Conservation (phyloP, 179 eudicot genomes). For the Pouteria campechiana region DNA sequence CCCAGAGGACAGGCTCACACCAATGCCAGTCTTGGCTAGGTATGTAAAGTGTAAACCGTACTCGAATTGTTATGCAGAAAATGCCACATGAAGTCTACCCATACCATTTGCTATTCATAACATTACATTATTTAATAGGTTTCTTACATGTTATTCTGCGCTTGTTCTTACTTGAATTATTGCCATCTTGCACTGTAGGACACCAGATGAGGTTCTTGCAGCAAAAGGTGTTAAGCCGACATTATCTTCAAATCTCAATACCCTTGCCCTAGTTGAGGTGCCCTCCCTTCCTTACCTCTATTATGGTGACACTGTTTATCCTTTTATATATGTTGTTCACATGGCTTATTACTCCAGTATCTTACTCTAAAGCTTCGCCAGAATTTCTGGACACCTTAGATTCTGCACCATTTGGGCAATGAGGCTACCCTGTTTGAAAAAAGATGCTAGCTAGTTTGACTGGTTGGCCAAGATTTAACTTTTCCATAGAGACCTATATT, state of each 20-base stretch:
- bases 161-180: neutral
- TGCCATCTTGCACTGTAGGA: conserved; percentile 36
- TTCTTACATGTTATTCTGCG: neutral
- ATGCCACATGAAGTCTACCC: too few species aligned
- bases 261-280: conserved; percentile 95
- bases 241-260: conserved; percentile 85
- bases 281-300: conserved; percentile 1
- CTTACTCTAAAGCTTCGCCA: too few species aligned
- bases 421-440: too few species aligned
- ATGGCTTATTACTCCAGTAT: too few species aligned
- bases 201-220: conserved; percentile 95
- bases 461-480: too few species aligned
- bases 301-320: neutral
- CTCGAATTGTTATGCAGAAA: neutral
- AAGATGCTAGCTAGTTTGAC: too few species aligned
- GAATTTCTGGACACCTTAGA: too few species aligned
- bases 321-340: too few species aligned
- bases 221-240: conserved; percentile 98
- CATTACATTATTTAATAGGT: too few species aligned
- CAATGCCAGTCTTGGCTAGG: conserved; percentile 94
- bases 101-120: too few species aligned
- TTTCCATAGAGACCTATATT: too few species aligned
- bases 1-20: conserved; percentile 82
- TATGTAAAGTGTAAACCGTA: conserved; percentile 14
- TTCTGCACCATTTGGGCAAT: too few species aligned